phyloP scores from a whole-genome alignment of 2,329 filamentous ascomycete species.

The Pseudopyrenochaeta lycopersici region DNA sequence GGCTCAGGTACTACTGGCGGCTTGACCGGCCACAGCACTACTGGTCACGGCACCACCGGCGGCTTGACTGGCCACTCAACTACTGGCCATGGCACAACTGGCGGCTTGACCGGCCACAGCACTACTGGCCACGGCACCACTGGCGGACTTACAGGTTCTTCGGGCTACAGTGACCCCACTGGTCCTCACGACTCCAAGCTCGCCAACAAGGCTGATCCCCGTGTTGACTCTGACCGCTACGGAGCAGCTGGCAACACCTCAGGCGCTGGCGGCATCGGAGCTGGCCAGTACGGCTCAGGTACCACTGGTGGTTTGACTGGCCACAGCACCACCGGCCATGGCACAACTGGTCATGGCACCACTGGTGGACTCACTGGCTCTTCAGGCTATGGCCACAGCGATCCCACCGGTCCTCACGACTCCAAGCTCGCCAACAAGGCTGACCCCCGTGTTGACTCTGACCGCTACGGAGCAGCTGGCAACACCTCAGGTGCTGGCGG shows the following conservation, averaged over 20 bases:
- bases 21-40: constrained; percentile 13
- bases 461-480: constrained; percentile 31
- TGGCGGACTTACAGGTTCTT: constrained; percentile 1
- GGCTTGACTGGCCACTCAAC: constrained; percentile 13
- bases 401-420: constrained; percentile 43
- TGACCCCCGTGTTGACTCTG: constrained; percentile 44
- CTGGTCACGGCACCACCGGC: constrained; percentile 15
- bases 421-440: constrained; percentile 35
- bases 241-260: constrained; percentile 36
- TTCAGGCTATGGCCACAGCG: constrained; percentile 9
- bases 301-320: constrained; percentile 7
- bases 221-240: constrained; percentile 38
- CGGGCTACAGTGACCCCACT: constrained; percentile 26
- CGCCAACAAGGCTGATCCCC: constrained; percentile 41
- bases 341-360: not conserved
- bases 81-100: constrained; percentile 27
- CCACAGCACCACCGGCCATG: not conserved
- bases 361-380: constrained; percentile 7
- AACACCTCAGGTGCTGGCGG: constrained; percentile 38
- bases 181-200: constrained; percentile 40
- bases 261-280: constrained; percentile 29
- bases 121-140: constrained; percentile 5
- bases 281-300: constrained; percentile 8
- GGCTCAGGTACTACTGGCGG: constrained; percentile 9
- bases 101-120: constrained; percentile 4